Base-by-base conservation (phyloP, 495 filamentous ascomycete species). In the Neurospora intermedia region DNA sequence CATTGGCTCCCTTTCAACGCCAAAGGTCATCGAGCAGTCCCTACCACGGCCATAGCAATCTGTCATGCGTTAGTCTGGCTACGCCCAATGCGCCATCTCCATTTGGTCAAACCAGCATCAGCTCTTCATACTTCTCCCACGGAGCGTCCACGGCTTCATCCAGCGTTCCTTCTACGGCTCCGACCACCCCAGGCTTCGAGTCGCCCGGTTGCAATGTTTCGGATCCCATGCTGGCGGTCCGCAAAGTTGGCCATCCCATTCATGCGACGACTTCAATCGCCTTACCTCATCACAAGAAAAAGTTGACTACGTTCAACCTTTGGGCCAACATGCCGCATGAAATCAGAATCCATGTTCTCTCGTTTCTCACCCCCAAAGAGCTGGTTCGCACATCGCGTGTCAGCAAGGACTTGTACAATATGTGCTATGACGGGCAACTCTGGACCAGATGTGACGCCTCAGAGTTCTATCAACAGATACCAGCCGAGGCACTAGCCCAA, bases 371-470 rank as follows among this genome's bases (percentile, higher is more conserved):
- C 39, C 94, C 95, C 13, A 93, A 89, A 76, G 91, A 98, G 78
- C 88, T 99, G 69, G 88, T 98, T 11, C 89, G 92, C 71, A 89
- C 88, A 69, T 96, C 96, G 6, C 81, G 87, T 16, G 91, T 97
- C n/a, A 94, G 89, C 77, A 93, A 89, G 77, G 79, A 86, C 18
- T 98, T 96, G 87, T 85, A 97, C 80, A 83, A 87, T 42, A 91
- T 94, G 85, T 98, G 95, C 82, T 97, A 93, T 75, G 96, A 99
- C 80, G 96, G 96, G 9, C 96, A 99, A 81, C 83, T 99, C 20
- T 99, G 96, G 96, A 88, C 87, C 0, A 87, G 86, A 69, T 86
- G 98, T 54, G 94, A 98, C 78, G 91, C 93, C 0, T 89, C 94
- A 0, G 89, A 91, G 41, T 98, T 93, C 80, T 99, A 99, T 78